Evolutionary conservation across 2,329 filamentous ascomycete species (phyloP).

Genomic region (Ceratocystis huliohia): DNA sequence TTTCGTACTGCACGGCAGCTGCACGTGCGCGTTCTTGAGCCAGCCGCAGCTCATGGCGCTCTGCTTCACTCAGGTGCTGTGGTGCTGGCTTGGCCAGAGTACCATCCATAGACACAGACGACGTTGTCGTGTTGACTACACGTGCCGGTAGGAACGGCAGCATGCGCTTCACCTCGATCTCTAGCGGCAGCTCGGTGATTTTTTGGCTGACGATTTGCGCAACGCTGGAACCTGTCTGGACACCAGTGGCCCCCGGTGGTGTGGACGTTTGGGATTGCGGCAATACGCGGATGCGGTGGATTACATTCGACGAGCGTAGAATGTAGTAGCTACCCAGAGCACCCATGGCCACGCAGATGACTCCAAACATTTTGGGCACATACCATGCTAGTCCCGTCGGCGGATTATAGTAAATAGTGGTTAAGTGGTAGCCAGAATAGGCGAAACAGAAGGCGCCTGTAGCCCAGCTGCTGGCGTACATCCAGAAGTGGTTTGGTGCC

Average conservation of each 20-base stretch:
- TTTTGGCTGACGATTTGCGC: conserved; percentile 22
- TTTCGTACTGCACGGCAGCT: conserved; percentile 38
- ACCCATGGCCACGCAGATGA: conserved; percentile 47
- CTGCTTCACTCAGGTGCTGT: conserved; percentile 30
- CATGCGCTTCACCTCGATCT: conserved; percentile 40
- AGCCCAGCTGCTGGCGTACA: conserved; percentile 47
- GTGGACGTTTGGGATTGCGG: conserved; percentile 27
- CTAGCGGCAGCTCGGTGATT: conserved; percentile 34
- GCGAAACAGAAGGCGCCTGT: conserved; percentile 41
- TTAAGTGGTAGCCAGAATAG: conserved; percentile 40
- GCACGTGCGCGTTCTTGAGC: conserved; percentile 31
- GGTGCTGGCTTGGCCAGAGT: conserved; percentile 31
- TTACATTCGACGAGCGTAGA: conserved; percentile 43
- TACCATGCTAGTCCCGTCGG: conserved; percentile 42
- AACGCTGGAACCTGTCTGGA: conserved; percentile 19
- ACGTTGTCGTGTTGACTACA: conserved; percentile 30
- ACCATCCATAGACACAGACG: conserved; percentile 29
- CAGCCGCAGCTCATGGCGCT: conserved; percentile 26
- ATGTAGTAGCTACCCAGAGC: conserved; percentile 48
- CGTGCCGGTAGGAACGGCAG: conserved; percentile 37
- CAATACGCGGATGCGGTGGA: conserved; percentile 45
- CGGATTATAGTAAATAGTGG: conserved; percentile 36
- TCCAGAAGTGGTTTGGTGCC: conserved; percentile 50
- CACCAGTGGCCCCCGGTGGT: conserved; percentile 10
- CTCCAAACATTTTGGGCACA: conserved; percentile 45